Conservation (phyloP, 306 rosid genomes). For the Hippophae tibetana region DNA sequence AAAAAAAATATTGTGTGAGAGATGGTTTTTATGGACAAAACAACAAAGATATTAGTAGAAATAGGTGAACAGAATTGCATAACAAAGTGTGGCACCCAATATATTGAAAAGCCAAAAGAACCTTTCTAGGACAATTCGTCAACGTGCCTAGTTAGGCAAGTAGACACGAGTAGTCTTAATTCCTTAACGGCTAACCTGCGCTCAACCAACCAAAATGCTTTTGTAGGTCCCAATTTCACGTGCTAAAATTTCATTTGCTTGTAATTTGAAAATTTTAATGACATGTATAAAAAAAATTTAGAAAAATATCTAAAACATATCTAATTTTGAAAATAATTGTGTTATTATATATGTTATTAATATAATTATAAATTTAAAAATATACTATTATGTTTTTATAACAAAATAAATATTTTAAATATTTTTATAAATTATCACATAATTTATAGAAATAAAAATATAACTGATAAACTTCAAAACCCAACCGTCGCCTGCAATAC, state of each 20-base stretch:
- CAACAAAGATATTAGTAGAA: background rate
- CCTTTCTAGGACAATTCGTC: conserved; percentile 24
- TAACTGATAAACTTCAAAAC: background rate
- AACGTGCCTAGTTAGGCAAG: conserved; percentile 7
- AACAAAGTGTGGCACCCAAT: background rate
- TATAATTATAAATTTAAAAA: too few species aligned
- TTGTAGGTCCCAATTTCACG: conserved; percentile 16
- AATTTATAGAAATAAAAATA: too few species aligned
- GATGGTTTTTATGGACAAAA: too few species aligned
- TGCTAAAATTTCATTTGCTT: background rate
- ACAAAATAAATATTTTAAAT: too few species aligned
- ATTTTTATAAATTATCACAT: too few species aligned
- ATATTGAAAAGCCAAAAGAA: background rate
- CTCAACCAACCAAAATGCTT: conserved; percentile 12
- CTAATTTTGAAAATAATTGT: too few species aligned
- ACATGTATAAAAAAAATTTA: too few species aligned
- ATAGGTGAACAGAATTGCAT: conserved; percentile 5
- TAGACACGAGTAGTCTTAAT: conserved; percentile 2
- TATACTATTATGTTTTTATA: too few species aligned
- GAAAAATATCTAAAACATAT: too few species aligned
- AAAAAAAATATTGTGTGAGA: too few species aligned
- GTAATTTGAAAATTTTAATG: too few species aligned
- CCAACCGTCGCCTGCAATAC: conserved; percentile 22
- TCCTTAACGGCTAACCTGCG: conserved; percentile 13
- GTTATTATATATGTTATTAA: too few species aligned